phyloP scores from a whole-genome alignment of 225 moss, liverwort and hornwort genomes.

The Sphagnum contortum region DNA sequence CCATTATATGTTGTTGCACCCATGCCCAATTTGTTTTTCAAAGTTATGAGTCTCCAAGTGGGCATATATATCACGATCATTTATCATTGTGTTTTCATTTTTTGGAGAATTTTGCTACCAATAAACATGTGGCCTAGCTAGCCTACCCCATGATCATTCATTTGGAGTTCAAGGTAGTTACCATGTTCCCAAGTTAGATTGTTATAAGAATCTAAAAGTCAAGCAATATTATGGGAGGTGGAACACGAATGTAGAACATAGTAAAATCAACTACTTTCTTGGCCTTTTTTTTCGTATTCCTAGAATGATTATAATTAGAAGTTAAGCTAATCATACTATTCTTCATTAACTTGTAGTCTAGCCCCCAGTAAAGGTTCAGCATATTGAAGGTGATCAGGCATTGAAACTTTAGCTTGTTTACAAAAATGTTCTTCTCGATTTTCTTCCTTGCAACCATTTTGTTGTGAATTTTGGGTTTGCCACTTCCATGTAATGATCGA shows the following conservation, averaged over 20 bases:
- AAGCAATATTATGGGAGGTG: constrained; percentile 9
- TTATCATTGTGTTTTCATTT: neutral
- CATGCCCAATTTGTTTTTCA: neutral
- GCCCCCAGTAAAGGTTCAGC: constrained; percentile 2
- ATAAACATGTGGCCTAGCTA: constrained; percentile 5
- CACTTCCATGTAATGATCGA: constrained; percentile 6
- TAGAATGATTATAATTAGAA: constrained; percentile 2
- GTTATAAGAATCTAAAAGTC: constrained; percentile 3
- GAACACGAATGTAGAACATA: constrained; percentile 1
- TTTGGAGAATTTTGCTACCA: constrained; percentile 3
- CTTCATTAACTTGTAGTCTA: constrained; percentile 3
- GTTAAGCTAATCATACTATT: neutral
- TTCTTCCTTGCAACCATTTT: constrained; percentile 6
- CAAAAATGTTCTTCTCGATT: neutral
- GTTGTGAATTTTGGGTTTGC: constrained; percentile 1
- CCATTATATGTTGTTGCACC: too few species aligned
- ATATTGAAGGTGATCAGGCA: constrained; percentile 4
- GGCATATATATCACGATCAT: constrained; percentile 3
- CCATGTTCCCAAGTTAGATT: constrained; percentile 3
- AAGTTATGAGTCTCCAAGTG: constrained; percentile 4
- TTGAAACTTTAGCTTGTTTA: constrained; percentile 6
- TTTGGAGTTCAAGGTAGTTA: constrained; percentile 9
- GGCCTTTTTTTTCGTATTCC: constrained; percentile 2
- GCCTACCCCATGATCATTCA: constrained; percentile 4
- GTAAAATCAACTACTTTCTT: constrained; percentile 5